Evolutionary conservation across 2,329 filamentous ascomycete species (phyloP), one percentile per base, ranked within the genome.

Genomic region (Fonsecaea multimorphosa): DNA sequence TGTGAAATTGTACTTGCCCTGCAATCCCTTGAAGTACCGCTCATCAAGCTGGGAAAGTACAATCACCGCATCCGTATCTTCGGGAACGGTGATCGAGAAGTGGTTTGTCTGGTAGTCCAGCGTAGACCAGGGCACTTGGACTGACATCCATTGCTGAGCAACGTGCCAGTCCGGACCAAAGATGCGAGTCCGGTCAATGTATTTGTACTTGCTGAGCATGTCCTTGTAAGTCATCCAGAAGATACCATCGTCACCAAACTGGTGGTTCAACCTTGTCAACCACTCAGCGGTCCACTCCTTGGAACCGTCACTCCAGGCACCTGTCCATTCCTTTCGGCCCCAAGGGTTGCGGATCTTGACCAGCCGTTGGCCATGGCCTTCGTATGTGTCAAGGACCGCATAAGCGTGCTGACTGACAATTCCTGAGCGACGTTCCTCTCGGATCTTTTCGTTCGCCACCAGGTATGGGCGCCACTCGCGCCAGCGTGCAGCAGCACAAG

Each of bases 231-330:
- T 83, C 38, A 87, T 87, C 84, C 85, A 88, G 75, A 88, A 87
- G 44, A 87, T 76, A 22, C 91, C 91, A 71, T 93, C 91, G 71
- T 92, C 89, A 46, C 90, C 90, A 71, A 93, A 93, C 49, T 85
- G 86, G 74, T 93, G 90, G 55, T 85, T 83, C 1, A 95, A 83
- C 71, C 89, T 87, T 65, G 86, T 79, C 77, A 94, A 87, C 86
- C 90, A 92, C 70, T 93, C 88, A 0, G 90, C 83, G 0, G 90
- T 94, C 92, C 92, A 96, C 76, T 94, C 89, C 72, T 91, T 91
- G 4, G 89, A 92, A 0, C 92, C 92, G 73, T 95, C 92, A 40
- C 86, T 89, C 91, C 91, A 95, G 1, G 91, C 83, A 1, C 92
- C 92, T 32, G 86, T 90, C 91, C 92, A 95, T 76, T 93, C 91